A percentile compares a stretch with the other conserved stretches of the same genome.
phyloP scores from a whole-genome alignment of 2,329 filamentous ascomycete genomes.

The Colletotrichum simmondsii region DNA sequence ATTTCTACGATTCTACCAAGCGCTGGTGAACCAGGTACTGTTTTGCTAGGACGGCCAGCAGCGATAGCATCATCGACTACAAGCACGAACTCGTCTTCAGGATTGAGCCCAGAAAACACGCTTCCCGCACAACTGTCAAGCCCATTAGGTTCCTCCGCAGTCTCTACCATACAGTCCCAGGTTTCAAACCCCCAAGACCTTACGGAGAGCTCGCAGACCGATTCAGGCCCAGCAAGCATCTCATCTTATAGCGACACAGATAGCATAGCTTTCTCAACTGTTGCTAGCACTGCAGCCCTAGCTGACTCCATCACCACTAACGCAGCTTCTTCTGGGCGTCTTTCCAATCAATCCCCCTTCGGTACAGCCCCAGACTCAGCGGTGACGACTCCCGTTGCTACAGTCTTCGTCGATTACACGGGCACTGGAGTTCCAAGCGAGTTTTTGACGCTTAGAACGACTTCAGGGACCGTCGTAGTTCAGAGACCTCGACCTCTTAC shows the following conservation, averaged over 20 bases:
- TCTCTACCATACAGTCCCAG: too few relatives aligned
- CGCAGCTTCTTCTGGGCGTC: neutral
- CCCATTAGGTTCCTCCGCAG: too few relatives aligned
- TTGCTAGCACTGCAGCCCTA: neutral
- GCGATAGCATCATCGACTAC: too few relatives aligned
- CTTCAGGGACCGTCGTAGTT: neutral
- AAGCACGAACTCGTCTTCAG: too few relatives aligned
- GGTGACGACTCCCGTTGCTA: conserved; percentile 3
- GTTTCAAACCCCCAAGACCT: too few relatives aligned
- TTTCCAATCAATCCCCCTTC: neutral
- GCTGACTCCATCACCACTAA: neutral
- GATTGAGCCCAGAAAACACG: too few relatives aligned
- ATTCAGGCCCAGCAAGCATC: neutral
- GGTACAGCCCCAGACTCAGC: neutral
- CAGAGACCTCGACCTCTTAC: neutral
- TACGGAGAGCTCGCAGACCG: too few relatives aligned
- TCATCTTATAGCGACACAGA: neutral
- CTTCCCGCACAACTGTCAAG: too few relatives aligned
- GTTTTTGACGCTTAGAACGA: neutral
- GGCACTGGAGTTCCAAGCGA: neutral
- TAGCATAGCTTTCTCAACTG: neutral
- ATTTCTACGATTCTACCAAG: too few relatives aligned
- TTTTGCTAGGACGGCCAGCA: too few relatives aligned
- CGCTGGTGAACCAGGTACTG: too few relatives aligned
- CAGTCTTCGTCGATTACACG: conserved; percentile 2